These are phyloP conservation scores for Striga asiatica DNA, from an alignment of 257 asterid species.

Conservation along the genomic window DNA sequence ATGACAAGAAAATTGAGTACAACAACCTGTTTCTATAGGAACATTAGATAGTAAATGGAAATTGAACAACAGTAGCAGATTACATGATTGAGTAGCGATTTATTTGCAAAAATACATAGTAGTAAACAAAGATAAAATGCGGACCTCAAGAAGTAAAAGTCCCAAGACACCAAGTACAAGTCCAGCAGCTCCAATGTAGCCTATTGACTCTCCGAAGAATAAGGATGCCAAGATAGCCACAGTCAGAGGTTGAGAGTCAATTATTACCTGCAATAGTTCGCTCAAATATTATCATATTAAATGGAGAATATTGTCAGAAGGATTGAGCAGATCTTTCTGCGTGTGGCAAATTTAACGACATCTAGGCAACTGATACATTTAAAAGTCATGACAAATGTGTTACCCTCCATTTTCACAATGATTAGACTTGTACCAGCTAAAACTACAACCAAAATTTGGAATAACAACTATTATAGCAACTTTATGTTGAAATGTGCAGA, in stretches of 20 bases:
- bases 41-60: too few relatives aligned
- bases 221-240: slow-evolving; percentile 87
- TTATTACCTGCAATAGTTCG: slow-evolving; percentile 63
- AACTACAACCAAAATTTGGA: background rate
- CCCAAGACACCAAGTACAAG: slow-evolving; percentile 83
- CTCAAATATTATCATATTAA: slow-evolving; percentile 15
- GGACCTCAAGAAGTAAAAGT: slow-evolving; percentile 89
- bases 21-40: too few relatives aligned
- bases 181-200: slow-evolving; percentile 67
- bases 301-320: too few relatives aligned
- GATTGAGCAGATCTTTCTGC: too few relatives aligned
- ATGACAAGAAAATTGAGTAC: background rate
- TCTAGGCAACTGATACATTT: background rate
- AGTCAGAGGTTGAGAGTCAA: slow-evolving; percentile 95
- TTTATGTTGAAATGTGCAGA: background rate
- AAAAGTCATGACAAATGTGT: background rate
- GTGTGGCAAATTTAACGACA: slow-evolving; percentile 2
- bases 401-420: too few relatives aligned
- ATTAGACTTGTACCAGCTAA: background rate
- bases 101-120: background rate
- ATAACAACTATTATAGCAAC: background rate
- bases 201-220: slow-evolving; percentile 82
- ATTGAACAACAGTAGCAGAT: too few relatives aligned
- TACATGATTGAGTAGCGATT: too few relatives aligned
- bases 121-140: background rate